Conservation (phyloP, 2,329 filamentous ascomycete species). For the Diplocarpon rosae region DNA sequence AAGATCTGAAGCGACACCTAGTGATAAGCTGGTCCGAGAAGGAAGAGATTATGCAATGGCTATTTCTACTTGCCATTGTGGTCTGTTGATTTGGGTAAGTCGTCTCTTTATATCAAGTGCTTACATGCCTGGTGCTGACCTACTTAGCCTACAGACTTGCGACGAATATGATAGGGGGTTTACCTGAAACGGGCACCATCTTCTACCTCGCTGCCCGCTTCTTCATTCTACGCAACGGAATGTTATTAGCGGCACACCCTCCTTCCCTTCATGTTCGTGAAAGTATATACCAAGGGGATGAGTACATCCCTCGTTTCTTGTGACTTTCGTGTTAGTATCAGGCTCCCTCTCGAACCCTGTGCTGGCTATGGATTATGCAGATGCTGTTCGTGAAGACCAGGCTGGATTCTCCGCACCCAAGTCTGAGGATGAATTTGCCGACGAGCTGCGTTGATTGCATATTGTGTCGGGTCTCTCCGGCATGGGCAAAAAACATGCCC, state of each 20-base stretch:
- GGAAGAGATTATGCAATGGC: constrained; percentile 47
- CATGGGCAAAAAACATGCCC: constrained; percentile 34
- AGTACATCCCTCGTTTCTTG: too few relatives aligned
- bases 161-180: constrained; percentile 49
- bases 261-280: too few relatives aligned
- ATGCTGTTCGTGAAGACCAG: constrained; percentile 37
- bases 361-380: constrained; percentile 41
- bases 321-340: too few relatives aligned
- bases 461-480: constrained; percentile 48
- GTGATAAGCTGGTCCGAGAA: constrained; percentile 50
- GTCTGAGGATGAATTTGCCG: constrained; percentile 38
- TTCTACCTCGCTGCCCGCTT: constrained; percentile 50
- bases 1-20: constrained; percentile 45
- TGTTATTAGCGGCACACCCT: too few relatives aligned
- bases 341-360: constrained; percentile 50
- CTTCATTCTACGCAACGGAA: too few relatives aligned
- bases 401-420: constrained; percentile 38
- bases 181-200: constrained; percentile 44
- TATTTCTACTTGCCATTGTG: constrained; percentile 49
- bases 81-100: constrained; percentile 45
- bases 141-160: constrained; percentile 35
- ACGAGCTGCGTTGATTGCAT: constrained; percentile 50
- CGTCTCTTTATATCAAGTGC: not conserved
- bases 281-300: too few relatives aligned
- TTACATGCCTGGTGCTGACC: too few relatives aligned